phyloP scores from a whole-genome alignment of 768 basidiomycete genomes.

The Russula sp. region DNA sequence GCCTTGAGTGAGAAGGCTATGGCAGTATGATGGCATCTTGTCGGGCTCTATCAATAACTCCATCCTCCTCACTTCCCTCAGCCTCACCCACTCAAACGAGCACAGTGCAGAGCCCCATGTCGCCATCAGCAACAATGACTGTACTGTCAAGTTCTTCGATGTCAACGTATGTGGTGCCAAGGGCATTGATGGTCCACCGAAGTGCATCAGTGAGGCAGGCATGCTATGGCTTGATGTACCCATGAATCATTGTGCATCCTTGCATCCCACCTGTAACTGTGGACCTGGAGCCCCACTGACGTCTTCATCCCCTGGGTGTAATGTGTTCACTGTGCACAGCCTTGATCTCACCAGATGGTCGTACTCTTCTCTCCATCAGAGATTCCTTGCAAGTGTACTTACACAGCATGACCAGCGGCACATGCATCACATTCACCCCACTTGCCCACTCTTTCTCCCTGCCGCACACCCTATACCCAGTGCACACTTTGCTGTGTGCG shows the following conservation, averaged over 20 bases:
- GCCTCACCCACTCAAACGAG: conserved; percentile 50
- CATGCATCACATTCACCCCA: conserved; percentile 51
- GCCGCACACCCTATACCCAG: no score
- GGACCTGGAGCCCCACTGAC: background rate
- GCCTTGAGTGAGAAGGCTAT: conserved; percentile 30
- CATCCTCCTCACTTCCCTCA: conserved; percentile 56
- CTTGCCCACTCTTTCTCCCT: no score
- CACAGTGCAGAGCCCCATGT: conserved; percentile 69
- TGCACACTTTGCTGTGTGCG: no score
- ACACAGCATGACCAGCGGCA: conserved; percentile 65
- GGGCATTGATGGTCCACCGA: conserved; percentile 30
- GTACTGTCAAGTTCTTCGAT: conserved; percentile 73
- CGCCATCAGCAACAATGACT: conserved; percentile 82
- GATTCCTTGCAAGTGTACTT: conserved; percentile 84
- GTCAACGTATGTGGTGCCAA: conserved; percentile 44
- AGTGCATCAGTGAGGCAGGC: conserved; percentile 43
- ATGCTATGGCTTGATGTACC: conserved; percentile 54
- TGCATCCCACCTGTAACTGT: background rate
- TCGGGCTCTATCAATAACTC: conserved; percentile 78
- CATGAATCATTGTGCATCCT: conserved; percentile 69
- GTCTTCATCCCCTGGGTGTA: background rate
- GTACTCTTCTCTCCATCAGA: conserved; percentile 81
- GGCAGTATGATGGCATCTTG: conserved; percentile 51
- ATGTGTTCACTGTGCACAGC: conserved; percentile 39
- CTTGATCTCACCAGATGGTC: conserved; percentile 84